Percentiles rank a stretch among this genome's conserved stretches.
phyloP scores from a whole-genome alignment of 345 rosid species.

The Draba incana region DNA sequence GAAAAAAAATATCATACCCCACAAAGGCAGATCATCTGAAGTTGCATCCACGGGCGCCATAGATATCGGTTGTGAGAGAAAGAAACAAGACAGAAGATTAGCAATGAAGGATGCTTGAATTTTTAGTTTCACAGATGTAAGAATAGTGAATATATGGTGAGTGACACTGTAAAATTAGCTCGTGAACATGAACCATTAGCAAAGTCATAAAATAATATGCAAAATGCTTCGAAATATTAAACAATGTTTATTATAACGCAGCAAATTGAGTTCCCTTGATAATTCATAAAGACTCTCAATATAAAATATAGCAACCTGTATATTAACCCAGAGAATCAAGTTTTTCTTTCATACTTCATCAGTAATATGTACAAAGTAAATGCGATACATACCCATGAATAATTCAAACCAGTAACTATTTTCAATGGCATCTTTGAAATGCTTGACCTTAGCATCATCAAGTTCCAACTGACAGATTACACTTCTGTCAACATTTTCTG shows the following conservation, averaged over 20 bases:
- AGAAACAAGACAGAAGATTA: constrained; percentile 34
- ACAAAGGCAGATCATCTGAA: constrained; percentile 93
- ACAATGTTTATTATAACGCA: not conserved
- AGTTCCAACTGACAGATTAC: constrained; percentile 68
- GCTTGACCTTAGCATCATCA: constrained; percentile 71
- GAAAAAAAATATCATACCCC: constrained; percentile 62
- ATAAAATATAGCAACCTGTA: not conserved
- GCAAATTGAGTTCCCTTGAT: constrained; percentile 14
- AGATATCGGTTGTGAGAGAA: constrained; percentile 24
- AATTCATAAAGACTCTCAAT: constrained; percentile 6
- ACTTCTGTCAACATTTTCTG: constrained; percentile 72
- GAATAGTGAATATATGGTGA: constrained; percentile 1
- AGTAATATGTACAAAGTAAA: constrained; percentile 26
- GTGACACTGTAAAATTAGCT: constrained; percentile 1
- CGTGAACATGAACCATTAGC: not conserved
- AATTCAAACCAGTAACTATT: constrained; percentile 93
- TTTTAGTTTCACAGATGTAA: constrained; percentile 2
- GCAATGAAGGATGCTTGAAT: not conserved
- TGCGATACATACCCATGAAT: constrained; percentile 77
- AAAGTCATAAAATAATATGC: not conserved
- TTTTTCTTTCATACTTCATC: not conserved
- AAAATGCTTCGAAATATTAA: not conserved
- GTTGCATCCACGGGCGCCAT: constrained; percentile 47
- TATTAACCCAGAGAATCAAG: not conserved
- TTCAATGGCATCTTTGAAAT: constrained; percentile 91